Base-by-base conservation (phyloP, 2,329 filamentous ascomycete species). In the Diplodia intermedia region DNA sequence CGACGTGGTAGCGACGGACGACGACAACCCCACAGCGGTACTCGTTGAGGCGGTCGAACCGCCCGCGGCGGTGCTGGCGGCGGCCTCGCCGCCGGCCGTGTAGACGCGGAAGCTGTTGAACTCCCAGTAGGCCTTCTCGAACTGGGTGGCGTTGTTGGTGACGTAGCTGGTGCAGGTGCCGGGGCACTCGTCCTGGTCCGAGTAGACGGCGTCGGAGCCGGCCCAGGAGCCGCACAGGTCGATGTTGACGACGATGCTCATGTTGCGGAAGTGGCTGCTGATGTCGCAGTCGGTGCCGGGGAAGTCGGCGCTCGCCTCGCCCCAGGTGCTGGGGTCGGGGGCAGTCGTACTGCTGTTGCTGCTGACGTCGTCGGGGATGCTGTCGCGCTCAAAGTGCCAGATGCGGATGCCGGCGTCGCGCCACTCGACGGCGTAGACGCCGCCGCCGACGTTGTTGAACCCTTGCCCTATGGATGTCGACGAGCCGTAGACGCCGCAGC, bases 361-460 rank as follows among this genome's bases (percentile, higher is more conserved):
- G 14, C 50, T 72, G 52, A 86, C 81, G 23, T 85, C 83, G 1
- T 65, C 65, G 0, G 85, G 85, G 36, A 86, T 81, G 3, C 71
- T 69, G 15, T 69, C 70, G n/a, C 83, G 79, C 1, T 79, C 71
- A 71, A 86, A 86, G 72, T 82, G 83, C 84, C 84, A 87, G 69
- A 86, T 82, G 66, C 81, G 80, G 72, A 87, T 82, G 11, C 75
- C 79, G 2, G 80, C 74, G 5, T 73, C 70, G 4, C 82, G 82
- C 76, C 84, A 79, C 70, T 86, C 81, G 72, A 84, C 78, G 1
- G 83, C 84, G 71, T 84, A 82, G 1, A 86, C 74, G 61, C 83
- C 84, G 15, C 85, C 84, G 1, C 80, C 79, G 18, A 78, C 72
- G 3, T 74, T 70, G 71, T 86, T 77, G 69, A 73, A 71, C 11